Percentiles rank a stretch among this genome's conserved stretches.
Evolutionary conservation across 352 stramenopile genomes (phyloP).

Genomic region (Pilasporangium apinafurcum): DNA sequence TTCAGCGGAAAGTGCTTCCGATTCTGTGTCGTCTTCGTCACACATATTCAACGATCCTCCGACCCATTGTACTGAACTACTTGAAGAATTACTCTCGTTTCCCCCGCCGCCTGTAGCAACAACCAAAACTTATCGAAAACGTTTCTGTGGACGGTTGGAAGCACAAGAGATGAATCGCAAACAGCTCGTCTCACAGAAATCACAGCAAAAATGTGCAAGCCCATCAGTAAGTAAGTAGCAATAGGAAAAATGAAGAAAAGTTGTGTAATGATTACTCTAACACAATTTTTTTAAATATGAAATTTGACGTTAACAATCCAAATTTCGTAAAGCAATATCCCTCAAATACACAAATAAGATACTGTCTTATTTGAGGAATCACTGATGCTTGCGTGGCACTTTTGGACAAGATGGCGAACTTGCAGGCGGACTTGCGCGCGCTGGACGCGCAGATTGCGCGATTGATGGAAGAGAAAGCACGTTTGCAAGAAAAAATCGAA

Average conservation of each 20-base stretch:
- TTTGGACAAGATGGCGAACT: slow-evolving; percentile 6
- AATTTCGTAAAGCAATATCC: too few species aligned
- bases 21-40: slow-evolving; percentile 71
- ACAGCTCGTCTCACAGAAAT: background rate
- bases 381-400: too few species aligned
- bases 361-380: too few species aligned
- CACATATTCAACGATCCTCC: slow-evolving; percentile 76
- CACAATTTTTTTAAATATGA: too few species aligned
- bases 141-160: background rate
- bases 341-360: too few species aligned
- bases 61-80: slow-evolving; percentile 73
- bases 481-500: slow-evolving; percentile 47
- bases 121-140: background rate
- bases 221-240: slow-evolving; percentile 4
- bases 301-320: too few species aligned
- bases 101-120: slow-evolving; percentile 23
- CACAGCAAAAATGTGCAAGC: background rate
- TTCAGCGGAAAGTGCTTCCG: slow-evolving; percentile 76
- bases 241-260: slow-evolving; percentile 2
- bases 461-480: slow-evolving; percentile 70
- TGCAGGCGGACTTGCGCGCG: slow-evolving; percentile 41
- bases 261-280: too few species aligned
- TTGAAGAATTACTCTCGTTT: slow-evolving; percentile 61
- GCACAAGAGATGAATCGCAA: background rate
- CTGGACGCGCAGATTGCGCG: slow-evolving; percentile 68